phyloP scores from a whole-genome alignment of 345 rosid genomes.

The Pugionium dolabratum region DNA sequence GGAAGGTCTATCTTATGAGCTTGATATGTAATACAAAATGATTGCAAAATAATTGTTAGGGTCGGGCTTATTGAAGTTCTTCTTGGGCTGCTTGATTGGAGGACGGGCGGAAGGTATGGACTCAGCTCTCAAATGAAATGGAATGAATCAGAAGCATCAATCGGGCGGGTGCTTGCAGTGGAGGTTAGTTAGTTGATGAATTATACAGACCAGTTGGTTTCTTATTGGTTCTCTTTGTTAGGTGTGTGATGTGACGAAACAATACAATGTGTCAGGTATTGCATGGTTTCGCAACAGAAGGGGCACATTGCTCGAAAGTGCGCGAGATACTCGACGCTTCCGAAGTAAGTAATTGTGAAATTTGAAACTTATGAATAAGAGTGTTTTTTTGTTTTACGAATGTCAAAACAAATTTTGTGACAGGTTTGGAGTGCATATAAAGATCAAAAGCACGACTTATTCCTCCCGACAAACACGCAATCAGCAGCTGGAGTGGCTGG shows the following conservation, averaged over 20 bases:
- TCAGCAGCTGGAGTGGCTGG: conserved; percentile 98
- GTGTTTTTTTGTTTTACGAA: too few species aligned
- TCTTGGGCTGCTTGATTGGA: conserved; percentile 98
- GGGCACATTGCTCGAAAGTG: conserved; percentile 89
- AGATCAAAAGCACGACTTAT: conserved; percentile 97
- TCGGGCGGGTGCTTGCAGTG: conserved; percentile 95
- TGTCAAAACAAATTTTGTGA: neutral
- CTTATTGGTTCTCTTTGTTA: neutral
- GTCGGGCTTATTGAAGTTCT: conserved; percentile 95
- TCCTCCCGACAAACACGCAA: conserved; percentile 92
- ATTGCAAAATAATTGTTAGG: conserved; percentile 46
- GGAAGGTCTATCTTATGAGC: neutral
- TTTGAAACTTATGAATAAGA: neutral
- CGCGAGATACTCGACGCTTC: conserved; percentile 86
- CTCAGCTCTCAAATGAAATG: conserved; percentile 93
- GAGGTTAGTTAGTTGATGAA: conserved; percentile 53
- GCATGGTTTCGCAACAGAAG: conserved; percentile 97
- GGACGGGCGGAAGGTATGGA: conserved; percentile 88
- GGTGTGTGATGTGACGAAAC: neutral
- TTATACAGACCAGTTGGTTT: too few species aligned
- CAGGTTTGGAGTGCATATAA: conserved; percentile 97
- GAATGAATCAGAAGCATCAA: conserved; percentile 98
- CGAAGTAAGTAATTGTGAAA: conserved; percentile 58
- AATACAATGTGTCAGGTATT: conserved; percentile 56
- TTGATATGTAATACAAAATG: neutral